A percentile compares a stretch with the other conserved stretches of the same genome.
Conservation (phyloP, 2,329 filamentous ascomycete species). For the Epichloe glyceriae region DNA sequence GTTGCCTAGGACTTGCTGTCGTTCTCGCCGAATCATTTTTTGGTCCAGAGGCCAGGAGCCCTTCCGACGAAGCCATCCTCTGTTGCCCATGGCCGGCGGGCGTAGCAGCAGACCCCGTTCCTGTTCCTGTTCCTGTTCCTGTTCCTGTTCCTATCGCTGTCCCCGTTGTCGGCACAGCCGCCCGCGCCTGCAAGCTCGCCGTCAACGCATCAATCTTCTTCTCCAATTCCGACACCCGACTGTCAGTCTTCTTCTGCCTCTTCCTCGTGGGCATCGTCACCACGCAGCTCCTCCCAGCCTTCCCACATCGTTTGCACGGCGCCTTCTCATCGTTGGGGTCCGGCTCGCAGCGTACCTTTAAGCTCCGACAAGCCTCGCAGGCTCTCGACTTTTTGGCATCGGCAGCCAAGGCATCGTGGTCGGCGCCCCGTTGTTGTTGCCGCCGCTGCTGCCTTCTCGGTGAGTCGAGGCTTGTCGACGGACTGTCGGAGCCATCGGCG, state of each 20-base stretch:
- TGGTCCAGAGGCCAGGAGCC: not conserved
- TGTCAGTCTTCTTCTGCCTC: constrained; percentile 85
- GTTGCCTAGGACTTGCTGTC: not conserved
- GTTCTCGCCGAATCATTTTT: not conserved
- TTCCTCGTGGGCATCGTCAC: constrained; percentile 65
- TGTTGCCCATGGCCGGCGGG: not conserved
- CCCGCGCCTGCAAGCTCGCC: constrained; percentile 55
- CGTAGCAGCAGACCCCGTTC: too few relatives aligned
- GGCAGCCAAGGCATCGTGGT: constrained; percentile 11
- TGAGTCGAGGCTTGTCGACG: constrained; percentile 1
- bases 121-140: too few relatives aligned
- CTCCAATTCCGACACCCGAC: constrained; percentile 76
- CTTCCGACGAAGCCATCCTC: not conserved
- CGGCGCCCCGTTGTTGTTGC: constrained; percentile 3
- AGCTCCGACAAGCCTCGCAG: constrained; percentile 61
- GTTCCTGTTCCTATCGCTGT: not conserved
- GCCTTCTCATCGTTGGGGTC: constrained; percentile 49
- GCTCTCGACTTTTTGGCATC: constrained; percentile 57
- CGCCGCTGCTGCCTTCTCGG: constrained; percentile 5
- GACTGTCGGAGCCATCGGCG: constrained; percentile 9
- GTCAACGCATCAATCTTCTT: constrained; percentile 86
- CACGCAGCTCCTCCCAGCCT: constrained; percentile 64
- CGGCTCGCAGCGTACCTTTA: constrained; percentile 79
- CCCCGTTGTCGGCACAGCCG: constrained; percentile 4
- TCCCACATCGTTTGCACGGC: constrained; percentile 63